Evolutionary conservation across 2,329 filamentous ascomycete species (phyloP).

Genomic region (Talaromyces sp.): DNA sequence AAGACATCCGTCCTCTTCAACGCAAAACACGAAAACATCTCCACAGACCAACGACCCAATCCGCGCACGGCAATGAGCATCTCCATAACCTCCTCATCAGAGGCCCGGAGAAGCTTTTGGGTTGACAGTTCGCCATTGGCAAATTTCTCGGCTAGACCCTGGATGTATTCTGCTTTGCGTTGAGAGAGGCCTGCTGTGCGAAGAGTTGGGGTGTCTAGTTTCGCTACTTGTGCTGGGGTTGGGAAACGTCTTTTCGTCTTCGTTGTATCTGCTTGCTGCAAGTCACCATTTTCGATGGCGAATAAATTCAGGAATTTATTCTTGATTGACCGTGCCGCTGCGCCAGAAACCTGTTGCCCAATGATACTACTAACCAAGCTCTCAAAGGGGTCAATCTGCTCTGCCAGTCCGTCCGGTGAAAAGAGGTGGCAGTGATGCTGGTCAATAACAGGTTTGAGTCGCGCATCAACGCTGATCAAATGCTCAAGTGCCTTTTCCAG

Average conservation of each 20-base stretch:
- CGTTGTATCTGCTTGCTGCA: not conserved
- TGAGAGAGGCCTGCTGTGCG: slow-evolving; percentile 86
- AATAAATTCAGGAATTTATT: slow-evolving; percentile 79
- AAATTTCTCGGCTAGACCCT: slow-evolving; percentile 82
- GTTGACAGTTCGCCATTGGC: slow-evolving; percentile 70
- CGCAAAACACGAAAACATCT: slow-evolving; percentile 98
- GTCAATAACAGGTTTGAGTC: slow-evolving; percentile 69
- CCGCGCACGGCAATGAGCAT: slow-evolving; percentile 82
- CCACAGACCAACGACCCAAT: slow-evolving; percentile 84
- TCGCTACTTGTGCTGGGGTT: slow-evolving; percentile 68
- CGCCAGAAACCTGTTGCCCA: slow-evolving; percentile 92
- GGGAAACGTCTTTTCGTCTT: slow-evolving; percentile 58
- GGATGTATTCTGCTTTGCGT: slow-evolving; percentile 93
- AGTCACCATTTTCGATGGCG: slow-evolving; percentile 35
- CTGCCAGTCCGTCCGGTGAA: slow-evolving; percentile 74
- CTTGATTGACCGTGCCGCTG: slow-evolving; percentile 86
- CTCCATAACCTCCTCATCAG: slow-evolving; percentile 82
- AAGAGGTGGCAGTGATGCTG: slow-evolving; percentile 76
- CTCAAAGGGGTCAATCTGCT: slow-evolving; percentile 85
- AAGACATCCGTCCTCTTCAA: slow-evolving; percentile 94
- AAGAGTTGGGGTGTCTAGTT: slow-evolving; percentile 63
- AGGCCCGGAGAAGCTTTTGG: slow-evolving; percentile 70
- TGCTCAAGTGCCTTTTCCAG: slow-evolving; percentile 74
- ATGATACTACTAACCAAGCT: slow-evolving; percentile 84
- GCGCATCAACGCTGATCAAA: slow-evolving; percentile 69